Percentiles rank a stretch among this genome's conserved stretches.
phyloP scores from a whole-genome alignment of 208 protist genomes.

The Tritrichomonas foetus region DNA sequence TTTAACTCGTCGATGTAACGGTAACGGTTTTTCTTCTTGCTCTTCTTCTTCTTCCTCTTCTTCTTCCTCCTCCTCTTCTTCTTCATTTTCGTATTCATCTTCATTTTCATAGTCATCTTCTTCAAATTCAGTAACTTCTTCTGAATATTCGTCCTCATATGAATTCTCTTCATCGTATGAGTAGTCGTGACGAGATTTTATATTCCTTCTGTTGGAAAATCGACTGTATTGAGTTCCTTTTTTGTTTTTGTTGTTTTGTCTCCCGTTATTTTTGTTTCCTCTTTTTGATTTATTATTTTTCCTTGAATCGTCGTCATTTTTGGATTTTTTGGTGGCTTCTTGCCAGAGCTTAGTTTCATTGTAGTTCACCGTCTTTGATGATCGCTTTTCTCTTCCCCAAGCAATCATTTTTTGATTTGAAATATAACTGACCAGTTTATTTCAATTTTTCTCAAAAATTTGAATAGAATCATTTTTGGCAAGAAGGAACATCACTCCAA shows the following conservation, averaged over 20 bases:
- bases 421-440: no score
- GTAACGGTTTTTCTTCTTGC: no score
- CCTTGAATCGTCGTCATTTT: neutral
- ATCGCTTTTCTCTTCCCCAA: neutral
- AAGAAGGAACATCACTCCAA: no score
- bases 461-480: no score
- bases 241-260: neutral
- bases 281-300: neutral
- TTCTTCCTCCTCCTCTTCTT: neutral
- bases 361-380: neutral
- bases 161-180: neutral
- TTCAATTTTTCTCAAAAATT: no score
- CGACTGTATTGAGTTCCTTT: neutral
- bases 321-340: neutral
- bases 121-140: neutral
- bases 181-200: neutral
- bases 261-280: neutral
- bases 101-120: neutral
- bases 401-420: slow-evolving; percentile 3
- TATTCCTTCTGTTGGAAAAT: neutral
- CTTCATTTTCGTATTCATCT: neutral
- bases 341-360: neutral
- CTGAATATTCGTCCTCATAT: neutral
- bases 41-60: neutral
- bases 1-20: no score